These are phyloP conservation scores for Diaporthe sp. DNA, from an alignment of 2,329 filamentous ascomycete genomes.

Conservation along the genomic window DNA sequence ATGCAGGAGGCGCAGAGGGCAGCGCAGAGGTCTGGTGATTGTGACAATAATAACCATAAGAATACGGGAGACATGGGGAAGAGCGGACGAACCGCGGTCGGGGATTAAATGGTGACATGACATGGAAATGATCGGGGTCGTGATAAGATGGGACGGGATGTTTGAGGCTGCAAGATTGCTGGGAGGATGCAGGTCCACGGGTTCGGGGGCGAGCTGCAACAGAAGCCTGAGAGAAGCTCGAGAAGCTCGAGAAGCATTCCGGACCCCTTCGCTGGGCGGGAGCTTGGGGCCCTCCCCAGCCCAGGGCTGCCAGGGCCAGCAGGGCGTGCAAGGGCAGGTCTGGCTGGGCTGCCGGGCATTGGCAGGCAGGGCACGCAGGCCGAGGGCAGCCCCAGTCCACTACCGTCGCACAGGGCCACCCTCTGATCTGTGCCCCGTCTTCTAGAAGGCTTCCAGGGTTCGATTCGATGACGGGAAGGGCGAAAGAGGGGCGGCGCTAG, in stretches of 20 bases:
- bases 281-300: constrained; percentile 1
- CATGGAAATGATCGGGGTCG: constrained; percentile 26
- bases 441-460: constrained; percentile 43
- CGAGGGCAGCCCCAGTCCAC: constrained; percentile 8
- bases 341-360: constrained; percentile 22
- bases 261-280: constrained; percentile 22
- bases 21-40: constrained; percentile 18
- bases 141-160: constrained; percentile 21
- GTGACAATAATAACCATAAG: constrained; percentile 20
- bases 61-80: constrained; percentile 21
- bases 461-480: constrained; percentile 36
- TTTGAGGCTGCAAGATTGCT: constrained; percentile 10
- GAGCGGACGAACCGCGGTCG: constrained; percentile 30
- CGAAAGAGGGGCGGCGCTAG: constrained; percentile 33
- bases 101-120: constrained; percentile 26
- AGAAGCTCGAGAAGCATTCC: constrained; percentile 30
- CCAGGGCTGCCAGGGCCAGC: not conserved
- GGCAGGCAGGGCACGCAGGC: constrained; percentile 6
- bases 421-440: constrained; percentile 36
- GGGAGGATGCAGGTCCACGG: constrained; percentile 35
- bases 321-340: not conserved
- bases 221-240: constrained; percentile 43
- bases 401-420: constrained; percentile 25
- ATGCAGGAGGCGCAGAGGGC: constrained; percentile 28
- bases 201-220: constrained; percentile 39